phyloP scores from a whole-genome alignment of 768 basidiomycete genomes.

The Tubosaeta sp. region DNA sequence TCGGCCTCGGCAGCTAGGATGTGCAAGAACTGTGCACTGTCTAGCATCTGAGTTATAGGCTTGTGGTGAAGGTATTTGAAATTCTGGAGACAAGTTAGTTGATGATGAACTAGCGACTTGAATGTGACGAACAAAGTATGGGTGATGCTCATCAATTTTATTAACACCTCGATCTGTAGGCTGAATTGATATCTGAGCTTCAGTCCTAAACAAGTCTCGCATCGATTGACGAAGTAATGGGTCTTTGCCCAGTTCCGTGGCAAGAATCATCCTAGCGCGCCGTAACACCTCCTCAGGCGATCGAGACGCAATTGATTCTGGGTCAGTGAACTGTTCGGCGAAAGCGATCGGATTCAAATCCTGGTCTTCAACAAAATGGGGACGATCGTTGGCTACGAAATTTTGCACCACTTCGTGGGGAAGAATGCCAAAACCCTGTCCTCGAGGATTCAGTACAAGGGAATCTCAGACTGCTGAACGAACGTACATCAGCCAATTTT shows the following conservation, averaged over 20 bases:
- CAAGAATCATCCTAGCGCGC: constrained; percentile 76
- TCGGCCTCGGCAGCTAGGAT: constrained; percentile 91
- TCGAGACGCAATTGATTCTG: constrained; percentile 54
- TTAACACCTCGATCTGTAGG: constrained; percentile 84
- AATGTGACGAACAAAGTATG: constrained; percentile 55
- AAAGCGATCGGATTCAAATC: constrained; percentile 73
- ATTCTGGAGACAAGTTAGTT: constrained; percentile 44
- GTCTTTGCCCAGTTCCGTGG: constrained; percentile 90
- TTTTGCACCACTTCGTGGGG: constrained; percentile 84
- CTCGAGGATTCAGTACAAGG: neutral
- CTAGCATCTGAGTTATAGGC: constrained; percentile 62
- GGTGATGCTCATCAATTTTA: constrained; percentile 73
- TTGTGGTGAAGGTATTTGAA: constrained; percentile 94
- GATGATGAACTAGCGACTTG: neutral
- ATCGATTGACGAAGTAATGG: constrained; percentile 79
- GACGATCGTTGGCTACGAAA: constrained; percentile 56
- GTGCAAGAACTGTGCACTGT: constrained; percentile 78
- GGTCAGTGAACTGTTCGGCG: constrained; percentile 83
- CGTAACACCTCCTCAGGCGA: constrained; percentile 65
- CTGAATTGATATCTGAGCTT: constrained; percentile 71
- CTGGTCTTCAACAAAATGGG: constrained; percentile 76
- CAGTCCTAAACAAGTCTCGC: constrained; percentile 67
- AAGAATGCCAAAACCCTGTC: constrained; percentile 81
- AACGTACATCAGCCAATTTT: constrained; percentile 73
- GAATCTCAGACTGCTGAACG: neutral